Conservation (phyloP, 73 alveolate species). For the Paraurostyla sp. region DNA sequence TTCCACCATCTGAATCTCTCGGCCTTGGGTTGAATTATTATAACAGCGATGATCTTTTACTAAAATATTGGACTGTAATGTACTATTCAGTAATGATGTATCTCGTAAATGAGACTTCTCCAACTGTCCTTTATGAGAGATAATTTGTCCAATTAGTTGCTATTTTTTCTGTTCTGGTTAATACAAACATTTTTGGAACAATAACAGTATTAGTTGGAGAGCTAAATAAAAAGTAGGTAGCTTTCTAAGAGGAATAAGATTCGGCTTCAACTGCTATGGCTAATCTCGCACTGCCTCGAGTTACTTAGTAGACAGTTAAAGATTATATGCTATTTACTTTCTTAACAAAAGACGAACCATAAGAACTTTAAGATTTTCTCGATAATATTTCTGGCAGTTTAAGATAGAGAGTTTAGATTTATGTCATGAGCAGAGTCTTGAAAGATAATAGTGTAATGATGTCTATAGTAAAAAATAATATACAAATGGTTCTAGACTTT, state of each 20-base stretch:
- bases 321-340: neutral
- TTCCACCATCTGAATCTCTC: constrained; percentile 69
- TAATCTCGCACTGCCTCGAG: constrained; percentile 1
- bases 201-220: constrained; percentile 62
- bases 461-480: neutral
- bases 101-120: constrained; percentile 1
- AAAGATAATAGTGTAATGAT: neutral
- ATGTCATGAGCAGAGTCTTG: neutral
- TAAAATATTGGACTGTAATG: constrained; percentile 17
- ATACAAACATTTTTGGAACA: constrained; percentile 69
- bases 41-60: neutral
- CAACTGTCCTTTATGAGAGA: constrained; percentile 9
- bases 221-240: constrained; percentile 35
- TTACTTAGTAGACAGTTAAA: neutral
- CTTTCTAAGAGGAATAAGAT: constrained; percentile 38
- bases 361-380: constrained; percentile 24
- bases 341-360: constrained; percentile 13
- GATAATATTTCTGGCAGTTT: constrained; percentile 19
- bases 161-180: constrained; percentile 1
- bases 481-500: neutral
- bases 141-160: neutral
- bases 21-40: neutral
- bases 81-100: constrained; percentile 48
- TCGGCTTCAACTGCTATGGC: constrained; percentile 46
- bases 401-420: constrained; percentile 2